phyloP scores from a whole-genome alignment of 306 rosid species.

The Quercus cerris region DNA sequence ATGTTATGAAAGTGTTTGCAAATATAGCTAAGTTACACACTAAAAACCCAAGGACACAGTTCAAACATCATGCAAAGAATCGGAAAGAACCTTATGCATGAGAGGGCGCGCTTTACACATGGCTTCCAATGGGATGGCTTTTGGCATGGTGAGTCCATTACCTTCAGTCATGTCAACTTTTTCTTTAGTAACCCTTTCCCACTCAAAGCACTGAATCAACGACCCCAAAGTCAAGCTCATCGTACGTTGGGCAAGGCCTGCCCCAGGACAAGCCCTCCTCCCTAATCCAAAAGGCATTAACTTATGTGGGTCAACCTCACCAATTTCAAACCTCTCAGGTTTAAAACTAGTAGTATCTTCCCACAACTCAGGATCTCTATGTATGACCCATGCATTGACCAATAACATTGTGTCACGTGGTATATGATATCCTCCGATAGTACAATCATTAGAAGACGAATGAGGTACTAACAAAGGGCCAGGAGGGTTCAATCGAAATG shows the following conservation, averaged over 20 bases:
- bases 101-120: constrained; percentile 27
- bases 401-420: constrained; percentile 2
- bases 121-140: too few species aligned
- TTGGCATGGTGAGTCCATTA: too few species aligned
- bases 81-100: background rate
- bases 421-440: background rate
- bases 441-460: background rate
- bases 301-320: background rate
- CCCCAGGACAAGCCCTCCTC: background rate
- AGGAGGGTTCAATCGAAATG: constrained; percentile 12
- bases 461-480: background rate
- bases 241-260: background rate
- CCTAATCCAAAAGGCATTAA: constrained; percentile 28
- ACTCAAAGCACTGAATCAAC: constrained; percentile 17
- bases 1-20: too few species aligned
- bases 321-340: constrained; percentile 22
- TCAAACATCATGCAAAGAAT: background rate
- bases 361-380: constrained; percentile 35
- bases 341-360: constrained; percentile 23
- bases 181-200: too few species aligned
- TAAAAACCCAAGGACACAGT: too few species aligned
- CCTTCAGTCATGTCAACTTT: too few species aligned
- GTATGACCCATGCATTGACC: constrained; percentile 42
- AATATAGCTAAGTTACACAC: too few species aligned
- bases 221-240: constrained; percentile 24